phyloP scores from a whole-genome alignment of 2,329 filamentous ascomycete species.

The Ophioceras dolichostomum region DNA sequence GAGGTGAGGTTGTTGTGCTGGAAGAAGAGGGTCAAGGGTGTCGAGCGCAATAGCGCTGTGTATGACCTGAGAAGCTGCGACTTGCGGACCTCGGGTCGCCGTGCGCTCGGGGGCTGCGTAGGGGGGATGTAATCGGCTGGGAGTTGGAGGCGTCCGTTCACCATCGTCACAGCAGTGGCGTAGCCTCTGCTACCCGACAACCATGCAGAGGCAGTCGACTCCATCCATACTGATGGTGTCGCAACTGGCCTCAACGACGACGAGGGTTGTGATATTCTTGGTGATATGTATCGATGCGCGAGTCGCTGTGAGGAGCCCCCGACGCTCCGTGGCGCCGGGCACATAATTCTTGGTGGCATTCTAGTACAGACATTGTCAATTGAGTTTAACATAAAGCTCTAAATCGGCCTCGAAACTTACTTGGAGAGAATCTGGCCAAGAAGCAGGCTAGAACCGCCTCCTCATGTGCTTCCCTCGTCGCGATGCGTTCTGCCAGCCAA shows the following conservation, averaged over 20 bases:
- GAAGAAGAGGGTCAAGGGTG: slow-evolving; percentile 78
- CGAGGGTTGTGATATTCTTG: not conserved
- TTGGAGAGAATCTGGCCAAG: no score
- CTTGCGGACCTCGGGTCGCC: slow-evolving; percentile 77
- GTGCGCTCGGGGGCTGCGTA: slow-evolving; percentile 77
- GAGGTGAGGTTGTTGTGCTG: slow-evolving; percentile 58
- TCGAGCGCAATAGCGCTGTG: slow-evolving; percentile 75
- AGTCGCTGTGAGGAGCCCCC: no score
- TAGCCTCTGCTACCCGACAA: slow-evolving; percentile 2
- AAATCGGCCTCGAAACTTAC: no score
- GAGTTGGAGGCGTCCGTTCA: slow-evolving; percentile 11
- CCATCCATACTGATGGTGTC: no score
- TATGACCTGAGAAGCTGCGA: slow-evolving; percentile 79
- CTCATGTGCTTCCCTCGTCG: no score
- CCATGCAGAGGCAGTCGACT: no score
- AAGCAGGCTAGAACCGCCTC: no score
- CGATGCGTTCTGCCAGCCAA: no score
- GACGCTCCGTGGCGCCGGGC: not conserved
- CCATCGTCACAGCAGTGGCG: slow-evolving; percentile 1
- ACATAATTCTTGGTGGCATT: not conserved
- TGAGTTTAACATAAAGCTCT: no score
- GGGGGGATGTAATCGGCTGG: slow-evolving; percentile 43
- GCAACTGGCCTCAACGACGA: no score
- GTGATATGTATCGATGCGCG: no score
- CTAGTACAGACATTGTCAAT: no score